Evolutionary conservation across 257 asterid genomes (phyloP).

Genomic region (Petrea volubilis): DNA sequence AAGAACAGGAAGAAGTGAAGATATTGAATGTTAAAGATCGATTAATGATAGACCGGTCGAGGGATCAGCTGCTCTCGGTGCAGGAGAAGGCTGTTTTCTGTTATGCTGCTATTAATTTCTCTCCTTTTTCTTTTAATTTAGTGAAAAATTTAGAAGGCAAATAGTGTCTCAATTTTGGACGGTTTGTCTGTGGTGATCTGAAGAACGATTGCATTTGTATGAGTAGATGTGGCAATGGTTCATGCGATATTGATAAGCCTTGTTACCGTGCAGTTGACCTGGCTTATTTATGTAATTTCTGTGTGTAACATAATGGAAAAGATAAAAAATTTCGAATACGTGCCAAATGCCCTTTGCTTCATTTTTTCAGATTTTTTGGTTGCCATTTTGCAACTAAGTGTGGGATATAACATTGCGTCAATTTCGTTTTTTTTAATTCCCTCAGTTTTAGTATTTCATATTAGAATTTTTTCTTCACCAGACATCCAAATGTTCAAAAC

Average conservation of each 20-base stretch:
- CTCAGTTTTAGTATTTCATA: too few species aligned
- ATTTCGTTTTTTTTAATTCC: too few species aligned
- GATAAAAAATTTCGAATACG: neutral
- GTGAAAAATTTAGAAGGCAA: slow-evolving; percentile 33
- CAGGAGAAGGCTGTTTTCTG: neutral
- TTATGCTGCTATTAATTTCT: neutral
- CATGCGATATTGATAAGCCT: neutral
- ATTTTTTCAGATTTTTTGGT: neutral
- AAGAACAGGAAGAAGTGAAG: slow-evolving; percentile 50
- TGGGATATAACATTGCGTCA: too few species aligned
- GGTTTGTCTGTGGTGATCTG: slow-evolving; percentile 14
- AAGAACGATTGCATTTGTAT: slow-evolving; percentile 17
- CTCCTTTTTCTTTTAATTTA: neutral
- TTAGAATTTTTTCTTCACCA: too few species aligned
- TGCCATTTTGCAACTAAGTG: neutral
- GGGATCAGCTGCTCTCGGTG: neutral
- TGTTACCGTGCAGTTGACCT: slow-evolving; percentile 10
- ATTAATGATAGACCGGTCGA: neutral
- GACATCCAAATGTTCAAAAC: too few species aligned
- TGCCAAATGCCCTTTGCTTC: neutral
- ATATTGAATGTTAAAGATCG: neutral
- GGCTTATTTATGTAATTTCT: slow-evolving; percentile 1
- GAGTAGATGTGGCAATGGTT: slow-evolving; percentile 13
- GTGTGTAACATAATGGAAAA: slow-evolving; percentile 16
- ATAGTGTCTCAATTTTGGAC: slow-evolving; percentile 30